These are phyloP conservation scores for Coemansia reversa DNA, from an alignment of 192 early-diverging fungal genomes.

Conservation along the genomic window DNA sequence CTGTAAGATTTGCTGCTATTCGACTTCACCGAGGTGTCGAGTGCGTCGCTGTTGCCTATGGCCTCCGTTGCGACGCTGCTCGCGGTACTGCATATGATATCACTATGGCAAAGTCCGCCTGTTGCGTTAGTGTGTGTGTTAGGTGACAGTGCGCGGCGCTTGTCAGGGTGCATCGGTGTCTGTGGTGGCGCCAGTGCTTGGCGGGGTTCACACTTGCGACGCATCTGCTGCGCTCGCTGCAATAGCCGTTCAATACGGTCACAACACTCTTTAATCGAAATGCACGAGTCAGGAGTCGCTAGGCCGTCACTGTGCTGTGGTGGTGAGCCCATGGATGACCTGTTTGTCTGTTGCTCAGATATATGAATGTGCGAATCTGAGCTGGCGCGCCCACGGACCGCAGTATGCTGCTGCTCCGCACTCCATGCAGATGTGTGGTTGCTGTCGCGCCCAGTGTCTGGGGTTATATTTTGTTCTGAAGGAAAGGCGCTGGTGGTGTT, in stretches of 20 bases:
- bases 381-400: too few relatives aligned
- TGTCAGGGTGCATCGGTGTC: constrained; percentile 26
- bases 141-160: not conserved
- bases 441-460: too few relatives aligned
- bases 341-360: too few relatives aligned
- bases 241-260: constrained; percentile 36
- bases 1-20: constrained; percentile 6
- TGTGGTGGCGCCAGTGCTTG: constrained; percentile 22
- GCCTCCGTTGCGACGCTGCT: not conserved
- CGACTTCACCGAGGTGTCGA: not conserved
- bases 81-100: too few relatives aligned
- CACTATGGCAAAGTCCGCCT: not conserved
- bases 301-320: too few relatives aligned
- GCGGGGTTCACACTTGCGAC: constrained; percentile 11
- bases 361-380: too few relatives aligned
- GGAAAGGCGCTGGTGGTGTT: too few relatives aligned
- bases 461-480: too few relatives aligned
- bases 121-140: not conserved
- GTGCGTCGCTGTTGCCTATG: not conserved
- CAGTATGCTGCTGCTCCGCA: too few relatives aligned
- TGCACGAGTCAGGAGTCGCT: constrained; percentile 8
- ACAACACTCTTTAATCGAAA: constrained; percentile 30
- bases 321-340: too few relatives aligned
- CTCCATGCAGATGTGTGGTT: too few relatives aligned
- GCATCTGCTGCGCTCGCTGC: constrained; percentile 30